Conservation (phyloP, 306 rosid species). For the Lagenaria siceraria region DNA sequence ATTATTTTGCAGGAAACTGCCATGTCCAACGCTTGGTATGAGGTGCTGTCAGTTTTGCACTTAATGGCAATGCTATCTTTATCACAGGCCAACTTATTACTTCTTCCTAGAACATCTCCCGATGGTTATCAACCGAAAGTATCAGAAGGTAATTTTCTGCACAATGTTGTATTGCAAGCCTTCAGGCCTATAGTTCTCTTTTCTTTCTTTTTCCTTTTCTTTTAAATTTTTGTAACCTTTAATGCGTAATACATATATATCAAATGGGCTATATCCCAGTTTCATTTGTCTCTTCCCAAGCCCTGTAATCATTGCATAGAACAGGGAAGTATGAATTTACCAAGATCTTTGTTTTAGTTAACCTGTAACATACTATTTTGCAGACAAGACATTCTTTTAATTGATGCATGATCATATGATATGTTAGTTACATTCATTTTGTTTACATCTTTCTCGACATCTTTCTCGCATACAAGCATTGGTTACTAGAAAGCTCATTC, state of each 20-base stretch:
- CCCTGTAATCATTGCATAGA: not conserved
- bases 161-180: not conserved
- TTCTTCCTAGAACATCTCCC: slow-evolving; percentile 84
- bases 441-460: not conserved
- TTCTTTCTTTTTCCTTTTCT: not conserved
- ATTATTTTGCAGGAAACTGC: slow-evolving; percentile 70
- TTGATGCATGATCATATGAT: not conserved
- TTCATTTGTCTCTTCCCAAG: not conserved
- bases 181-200: not conserved
- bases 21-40: slow-evolving; percentile 82
- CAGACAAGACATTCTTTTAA: not conserved
- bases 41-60: slow-evolving; percentile 91
- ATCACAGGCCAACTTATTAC: slow-evolving; percentile 81
- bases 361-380: not conserved
- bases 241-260: not conserved
- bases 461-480: not conserved
- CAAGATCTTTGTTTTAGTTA: not conserved
- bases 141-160: slow-evolving; percentile 54
- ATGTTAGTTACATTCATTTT: not conserved
- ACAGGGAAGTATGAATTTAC: not conserved
- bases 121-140: slow-evolving; percentile 82
- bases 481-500: not conserved
- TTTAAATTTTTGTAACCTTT: not conserved
- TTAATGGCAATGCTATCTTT: slow-evolving; percentile 80
- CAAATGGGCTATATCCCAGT: not conserved